phyloP scores from a whole-genome alignment of 257 asterid species.

The Lycium barbarum region DNA sequence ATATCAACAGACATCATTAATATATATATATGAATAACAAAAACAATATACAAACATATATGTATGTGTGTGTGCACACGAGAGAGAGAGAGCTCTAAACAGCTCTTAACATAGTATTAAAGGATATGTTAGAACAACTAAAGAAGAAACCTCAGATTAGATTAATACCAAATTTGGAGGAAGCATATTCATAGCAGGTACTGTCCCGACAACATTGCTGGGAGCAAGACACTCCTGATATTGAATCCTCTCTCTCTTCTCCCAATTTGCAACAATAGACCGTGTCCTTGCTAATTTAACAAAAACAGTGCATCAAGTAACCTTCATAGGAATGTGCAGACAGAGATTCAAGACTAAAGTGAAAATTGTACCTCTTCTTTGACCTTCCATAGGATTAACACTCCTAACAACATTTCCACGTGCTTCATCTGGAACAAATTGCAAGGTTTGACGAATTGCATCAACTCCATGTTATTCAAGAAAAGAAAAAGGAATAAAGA shows the following conservation, averaged over 20 bases:
- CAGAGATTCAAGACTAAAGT: not conserved
- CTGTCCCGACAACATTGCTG: slow-evolving; percentile 58
- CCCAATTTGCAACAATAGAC: slow-evolving; percentile 65
- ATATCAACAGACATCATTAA: not conserved
- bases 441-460: slow-evolving; percentile 9
- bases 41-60: not conserved
- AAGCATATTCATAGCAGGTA: slow-evolving; percentile 47
- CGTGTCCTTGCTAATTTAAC: slow-evolving; percentile 57
- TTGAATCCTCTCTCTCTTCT: slow-evolving; percentile 66
- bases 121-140: slow-evolving; percentile 2
- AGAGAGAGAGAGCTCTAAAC: not conserved
- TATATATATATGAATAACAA: not conserved
- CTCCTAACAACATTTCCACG: slow-evolving; percentile 57
- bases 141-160: slow-evolving; percentile 25
- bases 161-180: slow-evolving; percentile 40
- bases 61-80: not conserved
- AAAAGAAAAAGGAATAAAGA: not conserved
- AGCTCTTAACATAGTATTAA: slow-evolving; percentile 7
- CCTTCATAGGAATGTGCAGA: slow-evolving; percentile 19
- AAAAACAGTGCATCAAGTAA: slow-evolving; percentile 31
- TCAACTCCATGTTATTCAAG: slow-evolving; percentile 19
- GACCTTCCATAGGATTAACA: slow-evolving; percentile 58
- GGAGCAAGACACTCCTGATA: slow-evolving; percentile 59
- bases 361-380: slow-evolving; percentile 64
- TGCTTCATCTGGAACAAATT: slow-evolving; percentile 54